phyloP scores from a whole-genome alignment of 208 protist species.

The Wallacemonas sp. region DNA sequence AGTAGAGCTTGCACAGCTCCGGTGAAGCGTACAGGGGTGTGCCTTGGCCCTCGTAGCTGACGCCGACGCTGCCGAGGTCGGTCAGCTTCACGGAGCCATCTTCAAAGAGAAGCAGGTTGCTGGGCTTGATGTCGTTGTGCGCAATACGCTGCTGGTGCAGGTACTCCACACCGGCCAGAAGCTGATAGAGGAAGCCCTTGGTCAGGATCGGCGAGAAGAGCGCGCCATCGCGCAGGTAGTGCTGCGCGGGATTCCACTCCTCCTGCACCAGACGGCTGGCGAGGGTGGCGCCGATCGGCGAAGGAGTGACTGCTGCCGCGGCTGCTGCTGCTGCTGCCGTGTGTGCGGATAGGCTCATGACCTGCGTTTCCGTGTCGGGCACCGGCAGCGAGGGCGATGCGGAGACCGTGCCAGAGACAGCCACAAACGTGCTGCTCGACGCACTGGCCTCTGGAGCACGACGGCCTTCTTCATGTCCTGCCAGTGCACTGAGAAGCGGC shows the following conservation, averaged over 20 bases:
- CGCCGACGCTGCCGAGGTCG: conserved; percentile 68
- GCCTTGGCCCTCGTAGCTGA: conserved; percentile 67
- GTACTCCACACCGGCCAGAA: conserved; percentile 70
- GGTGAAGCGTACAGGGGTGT: conserved; percentile 89
- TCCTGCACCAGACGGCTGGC: conserved; percentile 9
- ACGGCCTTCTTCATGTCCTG: no score
- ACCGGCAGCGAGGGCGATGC: no score
- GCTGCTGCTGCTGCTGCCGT: no score
- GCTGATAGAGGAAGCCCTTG: conserved; percentile 74
- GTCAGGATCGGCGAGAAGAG: conserved; percentile 63
- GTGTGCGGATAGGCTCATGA: no score
- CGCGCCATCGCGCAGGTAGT: conserved; percentile 20
- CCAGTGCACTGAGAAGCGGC: background rate
- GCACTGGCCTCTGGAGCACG: background rate
- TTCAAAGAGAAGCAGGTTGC: conserved; percentile 82
- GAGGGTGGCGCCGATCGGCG: background rate
- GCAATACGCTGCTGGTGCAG: conserved; percentile 76
- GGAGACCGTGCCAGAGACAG: no score
- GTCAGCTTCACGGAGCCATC: conserved; percentile 75
- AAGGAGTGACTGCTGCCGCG: background rate
- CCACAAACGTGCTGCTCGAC: background rate
- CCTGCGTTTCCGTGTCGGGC: no score
- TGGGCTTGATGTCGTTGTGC: conserved; percentile 87
- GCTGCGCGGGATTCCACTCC: conserved; percentile 16
- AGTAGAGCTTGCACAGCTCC: conserved; percentile 82